Conservation (phyloP, 2,329 filamentous ascomycete species). For the Xylariomycetidae sp. region DNA sequence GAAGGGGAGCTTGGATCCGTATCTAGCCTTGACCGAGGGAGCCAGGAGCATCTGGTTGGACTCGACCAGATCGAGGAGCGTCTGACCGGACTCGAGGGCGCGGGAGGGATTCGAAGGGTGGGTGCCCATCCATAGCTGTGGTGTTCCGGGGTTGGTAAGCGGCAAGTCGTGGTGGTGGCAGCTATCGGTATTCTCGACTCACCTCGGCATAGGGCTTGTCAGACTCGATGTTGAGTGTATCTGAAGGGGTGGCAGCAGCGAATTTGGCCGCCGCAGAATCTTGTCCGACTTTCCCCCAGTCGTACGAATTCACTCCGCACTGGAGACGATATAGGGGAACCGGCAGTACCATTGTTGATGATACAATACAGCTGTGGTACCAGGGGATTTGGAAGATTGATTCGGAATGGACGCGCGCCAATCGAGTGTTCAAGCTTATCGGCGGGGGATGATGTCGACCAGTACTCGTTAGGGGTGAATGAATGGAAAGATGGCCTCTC, state of each 20-base stretch:
- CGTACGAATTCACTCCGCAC: constrained; percentile 96
- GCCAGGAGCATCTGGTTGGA: constrained; percentile 84
- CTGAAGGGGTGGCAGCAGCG: constrained; percentile 75
- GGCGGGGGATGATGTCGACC: too few relatives aligned
- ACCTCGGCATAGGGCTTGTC: constrained; percentile 96
- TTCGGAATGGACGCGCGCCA: too few relatives aligned
- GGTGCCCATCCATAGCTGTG: constrained; percentile 99
- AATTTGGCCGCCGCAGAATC: constrained; percentile 86
- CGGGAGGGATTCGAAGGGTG: constrained; percentile 94
- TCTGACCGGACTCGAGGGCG: constrained; percentile 77
- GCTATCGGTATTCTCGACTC: too few relatives aligned
- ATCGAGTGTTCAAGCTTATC: too few relatives aligned
- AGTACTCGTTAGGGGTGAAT: too few relatives aligned
- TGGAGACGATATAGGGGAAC: constrained; percentile 81
- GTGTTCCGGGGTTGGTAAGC: constrained; percentile 41
- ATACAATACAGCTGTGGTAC: not conserved
- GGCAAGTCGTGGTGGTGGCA: too few relatives aligned
- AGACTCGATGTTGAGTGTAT: constrained; percentile 70
- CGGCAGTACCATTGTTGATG: constrained; percentile 45
- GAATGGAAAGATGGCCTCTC: too few relatives aligned
- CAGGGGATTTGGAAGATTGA: too few relatives aligned
- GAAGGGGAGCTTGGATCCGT: constrained; percentile 82
- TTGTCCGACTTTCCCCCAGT: constrained; percentile 93
- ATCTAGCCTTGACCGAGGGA: constrained; percentile 65
- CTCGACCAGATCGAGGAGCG: constrained; percentile 79